These are phyloP conservation scores for Tolypocladium album DNA, from an alignment of 2,329 filamentous ascomycete species.

Conservation along the genomic window DNA sequence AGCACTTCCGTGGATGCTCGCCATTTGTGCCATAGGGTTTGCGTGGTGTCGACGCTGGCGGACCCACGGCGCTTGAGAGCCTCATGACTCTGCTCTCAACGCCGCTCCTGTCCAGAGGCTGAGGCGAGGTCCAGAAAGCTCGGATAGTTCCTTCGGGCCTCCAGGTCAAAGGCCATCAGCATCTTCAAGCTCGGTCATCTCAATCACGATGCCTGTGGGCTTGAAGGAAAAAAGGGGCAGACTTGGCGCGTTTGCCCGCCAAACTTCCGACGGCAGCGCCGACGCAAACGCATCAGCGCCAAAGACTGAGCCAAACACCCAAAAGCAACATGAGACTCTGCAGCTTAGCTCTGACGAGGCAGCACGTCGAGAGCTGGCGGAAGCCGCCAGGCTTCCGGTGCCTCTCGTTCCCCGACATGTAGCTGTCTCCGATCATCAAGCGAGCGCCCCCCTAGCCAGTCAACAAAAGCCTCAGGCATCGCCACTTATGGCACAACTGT, in stretches of 20 bases:
- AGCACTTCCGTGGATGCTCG: not conserved
- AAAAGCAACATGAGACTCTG: conserved; percentile 10
- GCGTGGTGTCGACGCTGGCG: not conserved
- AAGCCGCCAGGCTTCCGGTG: conserved; percentile 23
- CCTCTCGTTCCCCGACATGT: conserved; percentile 20
- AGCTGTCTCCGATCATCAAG: conserved; percentile 14
- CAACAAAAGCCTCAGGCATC: conserved; percentile 13
- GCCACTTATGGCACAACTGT: conserved; percentile 6
- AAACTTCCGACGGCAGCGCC: conserved; percentile 12
- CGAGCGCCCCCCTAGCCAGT: conserved; percentile 11
- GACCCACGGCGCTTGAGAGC: not conserved
- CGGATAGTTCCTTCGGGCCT: not conserved
- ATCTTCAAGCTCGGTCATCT: not conserved
- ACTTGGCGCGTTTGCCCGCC: conserved; percentile 20
- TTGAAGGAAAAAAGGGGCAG: conserved; percentile 20
- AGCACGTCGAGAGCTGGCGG: conserved; percentile 17
- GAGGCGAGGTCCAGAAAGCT: not conserved
- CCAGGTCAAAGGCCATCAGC: not conserved
- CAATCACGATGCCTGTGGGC: conserved; percentile 14
- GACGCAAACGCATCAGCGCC: conserved; percentile 9
- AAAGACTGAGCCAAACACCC: conserved; percentile 6
- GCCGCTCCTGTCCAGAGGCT: not conserved
- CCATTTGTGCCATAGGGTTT: not conserved
- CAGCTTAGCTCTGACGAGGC: conserved; percentile 6
- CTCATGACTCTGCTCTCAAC: conserved; percentile 1